Evolutionary conservation across 257 asterid genomes (phyloP).

Genomic region (Salvia rosmarinus): DNA sequence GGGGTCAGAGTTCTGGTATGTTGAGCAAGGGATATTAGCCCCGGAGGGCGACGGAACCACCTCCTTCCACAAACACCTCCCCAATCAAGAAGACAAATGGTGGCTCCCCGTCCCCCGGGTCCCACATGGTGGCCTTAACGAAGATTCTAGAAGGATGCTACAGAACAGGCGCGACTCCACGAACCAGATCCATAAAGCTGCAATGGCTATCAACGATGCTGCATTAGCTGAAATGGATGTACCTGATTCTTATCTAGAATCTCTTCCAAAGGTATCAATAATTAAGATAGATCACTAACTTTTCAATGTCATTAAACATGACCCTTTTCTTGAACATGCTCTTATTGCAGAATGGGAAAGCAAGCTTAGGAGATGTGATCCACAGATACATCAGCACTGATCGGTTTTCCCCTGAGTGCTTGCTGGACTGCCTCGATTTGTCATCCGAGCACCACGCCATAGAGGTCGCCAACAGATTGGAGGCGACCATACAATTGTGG

Average conservation of each 20-base stretch:
- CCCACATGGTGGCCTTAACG: conserved; percentile 67
- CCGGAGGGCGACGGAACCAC: conserved; percentile 58
- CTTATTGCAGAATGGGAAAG: conserved; percentile 61
- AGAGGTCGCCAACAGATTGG: conserved; percentile 76
- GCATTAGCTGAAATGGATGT: conserved; percentile 76
- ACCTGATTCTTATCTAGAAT: conserved; percentile 64
- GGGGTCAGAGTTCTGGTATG: conserved; percentile 76
- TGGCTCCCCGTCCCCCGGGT: conserved; percentile 91
- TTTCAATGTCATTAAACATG: neutral
- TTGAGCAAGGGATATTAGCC: conserved; percentile 65
- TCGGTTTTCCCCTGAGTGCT: conserved; percentile 70
- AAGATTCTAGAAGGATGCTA: conserved; percentile 59
- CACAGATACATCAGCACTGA: conserved; percentile 62
- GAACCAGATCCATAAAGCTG: conserved; percentile 85
- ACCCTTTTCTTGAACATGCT: neutral
- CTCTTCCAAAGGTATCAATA: conserved; percentile 70
- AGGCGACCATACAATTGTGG: conserved; percentile 66
- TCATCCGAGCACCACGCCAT: conserved; percentile 78
- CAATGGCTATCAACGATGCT: conserved; percentile 74
- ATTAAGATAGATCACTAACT: neutral
- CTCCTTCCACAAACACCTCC: conserved; percentile 55
- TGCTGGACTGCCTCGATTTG: conserved; percentile 76
- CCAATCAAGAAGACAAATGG: conserved; percentile 80
- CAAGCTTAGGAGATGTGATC: conserved; percentile 70
- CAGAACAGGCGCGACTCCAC: conserved; percentile 71